phyloP scores from a whole-genome alignment of 2,329 filamentous ascomycete species.

The Talaromyces sp. region DNA sequence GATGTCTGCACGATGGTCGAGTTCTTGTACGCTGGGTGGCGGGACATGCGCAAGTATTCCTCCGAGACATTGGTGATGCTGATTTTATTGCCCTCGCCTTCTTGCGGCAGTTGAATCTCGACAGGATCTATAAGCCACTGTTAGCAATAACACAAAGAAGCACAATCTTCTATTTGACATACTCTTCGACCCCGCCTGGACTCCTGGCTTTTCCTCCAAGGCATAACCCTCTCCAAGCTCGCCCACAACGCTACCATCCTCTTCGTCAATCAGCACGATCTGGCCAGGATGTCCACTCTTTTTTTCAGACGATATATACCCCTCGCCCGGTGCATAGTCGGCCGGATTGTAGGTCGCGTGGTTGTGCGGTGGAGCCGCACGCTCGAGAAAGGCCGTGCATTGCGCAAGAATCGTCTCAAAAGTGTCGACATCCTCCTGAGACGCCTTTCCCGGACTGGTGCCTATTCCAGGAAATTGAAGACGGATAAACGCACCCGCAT shows the following conservation, averaged over 20 bases:
- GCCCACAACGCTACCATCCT: slow-evolving; percentile 91
- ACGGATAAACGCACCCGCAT: slow-evolving; percentile 83
- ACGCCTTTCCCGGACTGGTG: slow-evolving; percentile 56
- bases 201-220: slow-evolving; percentile 67
- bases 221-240: slow-evolving; percentile 80
- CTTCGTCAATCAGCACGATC: slow-evolving; percentile 90
- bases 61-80: slow-evolving; percentile 45
- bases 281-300: slow-evolving; percentile 39
- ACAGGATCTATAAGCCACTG: slow-evolving; percentile 37
- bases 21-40: slow-evolving; percentile 87
- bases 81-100: slow-evolving; percentile 44
- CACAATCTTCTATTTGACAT: slow-evolving; percentile 23
- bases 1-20: slow-evolving; percentile 83
- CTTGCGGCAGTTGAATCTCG: slow-evolving; percentile 42
- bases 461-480: slow-evolving; percentile 82
- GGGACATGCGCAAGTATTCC: slow-evolving; percentile 66
- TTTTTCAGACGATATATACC: slow-evolving; percentile 52
- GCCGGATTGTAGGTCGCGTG: slow-evolving; percentile 68
- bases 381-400: slow-evolving; percentile 91
- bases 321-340: slow-evolving; percentile 73
- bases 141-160: not conserved
- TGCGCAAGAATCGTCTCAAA: slow-evolving; percentile 98
- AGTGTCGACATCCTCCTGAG: slow-evolving; percentile 89
- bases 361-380: slow-evolving; percentile 58
- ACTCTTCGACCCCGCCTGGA: slow-evolving; percentile 91